phyloP scores from a whole-genome alignment of 2,329 filamentous ascomycete species.

The Torrubiella hemipterigena region DNA sequence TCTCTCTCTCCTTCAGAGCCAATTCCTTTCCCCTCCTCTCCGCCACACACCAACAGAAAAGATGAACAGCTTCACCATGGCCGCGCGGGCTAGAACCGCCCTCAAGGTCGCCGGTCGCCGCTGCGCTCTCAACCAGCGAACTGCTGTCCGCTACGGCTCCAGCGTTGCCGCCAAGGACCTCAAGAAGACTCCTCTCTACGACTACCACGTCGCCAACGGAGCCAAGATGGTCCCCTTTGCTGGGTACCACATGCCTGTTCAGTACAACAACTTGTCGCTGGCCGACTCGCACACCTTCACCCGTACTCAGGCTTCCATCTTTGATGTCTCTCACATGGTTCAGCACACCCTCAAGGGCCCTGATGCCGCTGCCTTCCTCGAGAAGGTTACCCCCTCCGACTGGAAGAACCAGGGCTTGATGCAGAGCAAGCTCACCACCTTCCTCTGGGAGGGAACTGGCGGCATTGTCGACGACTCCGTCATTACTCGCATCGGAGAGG shows the following conservation, averaged over 20 bases:
- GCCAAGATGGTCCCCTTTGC: conserved; percentile 97
- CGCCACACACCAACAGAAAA: conserved; percentile 1
- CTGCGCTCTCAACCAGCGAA: conserved; percentile 5
- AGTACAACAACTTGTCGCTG: conserved; percentile 69
- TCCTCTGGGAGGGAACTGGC: conserved; percentile 68
- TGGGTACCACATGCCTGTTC: conserved; percentile 84
- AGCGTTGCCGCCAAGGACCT: conserved; percentile 20
- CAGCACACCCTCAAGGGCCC: conserved; percentile 79
- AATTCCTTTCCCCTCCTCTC: background rate
- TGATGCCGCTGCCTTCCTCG: conserved; percentile 68
- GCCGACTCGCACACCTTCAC: conserved; percentile 85
- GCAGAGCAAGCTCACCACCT: conserved; percentile 70
- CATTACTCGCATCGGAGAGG: conserved; percentile 64
- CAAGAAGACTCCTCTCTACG: conserved; percentile 62
- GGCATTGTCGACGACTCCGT: conserved; percentile 94
- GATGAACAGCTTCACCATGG: conserved; percentile 20
- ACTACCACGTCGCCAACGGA: conserved; percentile 64
- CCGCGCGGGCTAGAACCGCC: conserved; percentile 17
- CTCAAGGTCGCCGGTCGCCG: conserved; percentile 11
- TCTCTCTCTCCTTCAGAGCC: background rate
- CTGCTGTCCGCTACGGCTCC: conserved; percentile 15
- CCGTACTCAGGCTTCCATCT: conserved; percentile 74
- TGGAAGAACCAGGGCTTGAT: conserved; percentile 51
- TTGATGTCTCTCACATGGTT: conserved; percentile 95
- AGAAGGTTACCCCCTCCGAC: conserved; percentile 70